A percentile compares a stretch with the other conserved stretches of the same genome.
Conservation (phyloP, 768 basidiomycete species). For the Chlorophyllum brunneum region DNA sequence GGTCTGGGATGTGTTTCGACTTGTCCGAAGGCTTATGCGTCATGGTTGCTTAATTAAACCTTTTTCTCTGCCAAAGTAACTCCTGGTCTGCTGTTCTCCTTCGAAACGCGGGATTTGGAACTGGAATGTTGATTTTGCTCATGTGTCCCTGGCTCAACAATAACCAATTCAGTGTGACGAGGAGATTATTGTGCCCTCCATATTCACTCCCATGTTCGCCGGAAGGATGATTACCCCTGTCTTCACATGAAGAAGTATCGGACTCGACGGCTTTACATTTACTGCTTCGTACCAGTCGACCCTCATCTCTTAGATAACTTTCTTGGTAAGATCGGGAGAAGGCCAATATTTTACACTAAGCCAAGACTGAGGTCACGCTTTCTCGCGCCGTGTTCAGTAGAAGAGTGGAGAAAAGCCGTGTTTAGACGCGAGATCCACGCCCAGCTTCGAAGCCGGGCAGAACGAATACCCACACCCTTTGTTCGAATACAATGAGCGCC, state of each 20-base stretch:
- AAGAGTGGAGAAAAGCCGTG: background rate
- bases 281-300: background rate
- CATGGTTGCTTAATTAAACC: too few species aligned
- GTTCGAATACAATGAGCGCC: too few species aligned
- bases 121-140: too few species aligned
- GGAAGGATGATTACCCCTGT: background rate
- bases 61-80: too few species aligned
- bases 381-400: background rate
- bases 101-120: too few species aligned
- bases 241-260: background rate
- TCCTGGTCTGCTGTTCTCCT: too few species aligned
- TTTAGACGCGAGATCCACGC: background rate
- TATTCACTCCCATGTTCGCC: background rate
- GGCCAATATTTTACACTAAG: background rate
- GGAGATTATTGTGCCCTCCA: too few species aligned
- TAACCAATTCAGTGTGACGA: too few species aligned
- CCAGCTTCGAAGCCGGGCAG: background rate
- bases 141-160: too few species aligned
- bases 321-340: constrained; percentile 1
- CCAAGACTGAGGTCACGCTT: background rate
- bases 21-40: too few species aligned
- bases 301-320: background rate
- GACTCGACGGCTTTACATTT: background rate
- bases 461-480: background rate
- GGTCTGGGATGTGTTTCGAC: too few species aligned